Evolutionary conservation across 78 protist genomes (phyloP), one percentile per base, ranked within the genome.

Genomic region (Mastigamoeba balamuthi): DNA sequence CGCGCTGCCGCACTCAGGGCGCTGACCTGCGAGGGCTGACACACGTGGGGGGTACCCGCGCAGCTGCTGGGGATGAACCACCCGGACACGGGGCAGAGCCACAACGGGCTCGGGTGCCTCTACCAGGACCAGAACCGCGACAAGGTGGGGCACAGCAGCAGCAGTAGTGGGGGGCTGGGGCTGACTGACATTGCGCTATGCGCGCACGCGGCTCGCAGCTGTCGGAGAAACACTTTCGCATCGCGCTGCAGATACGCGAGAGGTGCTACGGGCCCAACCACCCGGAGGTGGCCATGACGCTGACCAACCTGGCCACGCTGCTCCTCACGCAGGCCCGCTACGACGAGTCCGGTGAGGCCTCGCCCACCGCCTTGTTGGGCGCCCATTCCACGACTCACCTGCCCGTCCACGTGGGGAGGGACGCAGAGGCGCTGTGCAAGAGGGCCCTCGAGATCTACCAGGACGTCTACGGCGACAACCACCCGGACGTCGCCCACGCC

Each of bases 271-370:
- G 70, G 29, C 70, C 70, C 10, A n/a, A 66, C 29, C 70, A 66
- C 10, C 70, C 70, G 10, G 70, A 66, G 30, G 70, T 66, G 9
- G 70, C 70, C n/a, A 66, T 66, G 70, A 30, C 70, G 29, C 70
- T 66, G n/a, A 30, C 65, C 36, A 66, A 66, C 70, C n/a, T 66
- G 29, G 70, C 70, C n/a, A 30, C 65, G 9, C 70, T 66, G 29
- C 10, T 23, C 10, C 29, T 66, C 10, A 17, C 70, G 9, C 70
- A 66, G 36, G 37, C 65, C 10, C 65, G 37, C 10, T 66, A 66
- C 36, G 29, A n/a, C 10, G 37, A 29, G 10, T 9, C 70, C 10
- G 37, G 70, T 48, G 17, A 48, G 17, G 17, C 33, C 17, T 17
- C 17, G 17, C 58, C 58, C 17, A 48, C 17, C 33, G 33, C 58